Base-by-base conservation (phyloP, 2,329 filamentous ascomycete genomes). In the Fusarium neocosmosporiellum region DNA sequence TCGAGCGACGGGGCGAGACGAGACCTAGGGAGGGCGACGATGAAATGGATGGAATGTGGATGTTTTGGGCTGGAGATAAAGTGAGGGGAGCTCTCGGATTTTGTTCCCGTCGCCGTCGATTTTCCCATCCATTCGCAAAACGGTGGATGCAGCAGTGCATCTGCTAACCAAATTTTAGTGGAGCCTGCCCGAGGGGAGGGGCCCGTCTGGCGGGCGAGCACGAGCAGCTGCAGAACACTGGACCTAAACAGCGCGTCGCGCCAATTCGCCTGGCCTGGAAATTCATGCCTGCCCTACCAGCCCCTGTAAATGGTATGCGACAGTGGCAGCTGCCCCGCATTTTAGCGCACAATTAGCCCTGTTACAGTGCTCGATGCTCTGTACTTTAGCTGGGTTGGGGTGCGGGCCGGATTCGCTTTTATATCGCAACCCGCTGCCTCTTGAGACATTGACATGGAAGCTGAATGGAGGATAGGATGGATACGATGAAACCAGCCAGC, bases 21-120 rank as follows among this genome's bases (percentile, higher is more conserved):
- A 46, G 41, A 27, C 41, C 41, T 22, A 46, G 41, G 41, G 14
- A 22, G 22, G n/a, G 33, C 18, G 46, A 53, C 31, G 46, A 50
- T 50, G 41, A 24, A 46, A 48, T 34, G 31, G 29, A 54, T 34
- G 62, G 67, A 67, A 67, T 59, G 66, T 59, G 37, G 65, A 27
- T 59, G 58, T 54, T 48, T 58, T 48, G 14, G 46, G 58, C 57
- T 50, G 53, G 46, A 50, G 43, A 27, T 50, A 50, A 60, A 50
- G 37, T 72, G 70, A 75, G 70, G 70, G 72, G 73, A 75, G 73
- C 69, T 69, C 71, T 54, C 61, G 64, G 61, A 55, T 70, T 67
- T 61, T 63, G 64, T 65, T 48, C 54, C 39, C 37, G 59, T 53
- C 63, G 43, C 46, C 34, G 33, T n/a, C 20, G 33, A 68, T 65